phyloP scores from a whole-genome alignment of 129 eudicot species.

The Chrysanthemum lavandulifolium region DNA sequence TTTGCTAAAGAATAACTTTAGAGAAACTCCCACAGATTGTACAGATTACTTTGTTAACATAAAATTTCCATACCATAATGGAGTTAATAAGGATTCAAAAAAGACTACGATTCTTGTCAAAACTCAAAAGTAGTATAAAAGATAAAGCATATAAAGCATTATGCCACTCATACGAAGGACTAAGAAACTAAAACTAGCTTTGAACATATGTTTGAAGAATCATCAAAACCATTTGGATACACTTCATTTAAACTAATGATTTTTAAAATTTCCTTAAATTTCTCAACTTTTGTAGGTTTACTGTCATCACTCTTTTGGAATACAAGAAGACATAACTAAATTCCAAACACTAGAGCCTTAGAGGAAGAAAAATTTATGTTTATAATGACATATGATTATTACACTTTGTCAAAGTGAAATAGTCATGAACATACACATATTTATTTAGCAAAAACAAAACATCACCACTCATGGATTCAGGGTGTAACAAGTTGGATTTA shows the following conservation, averaged over 20 bases:
- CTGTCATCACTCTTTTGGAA: neutral
- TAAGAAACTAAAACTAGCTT: neutral
- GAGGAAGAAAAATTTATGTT: neutral
- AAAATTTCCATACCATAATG: no score
- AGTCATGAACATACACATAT: conserved; percentile 6
- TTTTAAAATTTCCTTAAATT: no score
- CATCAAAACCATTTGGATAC: neutral
- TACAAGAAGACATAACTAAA: no score
- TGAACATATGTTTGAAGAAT: neutral
- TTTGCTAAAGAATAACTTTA: no score
- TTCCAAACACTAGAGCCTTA: no score
- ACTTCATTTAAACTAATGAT: no score
- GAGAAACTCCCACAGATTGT: no score
- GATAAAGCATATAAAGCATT: conserved; percentile 3
- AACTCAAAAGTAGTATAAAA: neutral
- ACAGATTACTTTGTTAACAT: no score
- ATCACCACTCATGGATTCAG: conserved; percentile 24
- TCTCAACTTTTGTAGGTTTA: neutral
- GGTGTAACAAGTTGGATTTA: conserved; percentile 35
- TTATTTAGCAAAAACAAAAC: neutral
- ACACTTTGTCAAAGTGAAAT: conserved; percentile 1
- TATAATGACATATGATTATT: neutral
- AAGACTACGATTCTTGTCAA: neutral
- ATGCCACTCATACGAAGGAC: neutral
- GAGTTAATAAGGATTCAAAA: neutral